Base-by-base conservation (phyloP, 345 rosid species). In the Cardamine resedifolia region DNA sequence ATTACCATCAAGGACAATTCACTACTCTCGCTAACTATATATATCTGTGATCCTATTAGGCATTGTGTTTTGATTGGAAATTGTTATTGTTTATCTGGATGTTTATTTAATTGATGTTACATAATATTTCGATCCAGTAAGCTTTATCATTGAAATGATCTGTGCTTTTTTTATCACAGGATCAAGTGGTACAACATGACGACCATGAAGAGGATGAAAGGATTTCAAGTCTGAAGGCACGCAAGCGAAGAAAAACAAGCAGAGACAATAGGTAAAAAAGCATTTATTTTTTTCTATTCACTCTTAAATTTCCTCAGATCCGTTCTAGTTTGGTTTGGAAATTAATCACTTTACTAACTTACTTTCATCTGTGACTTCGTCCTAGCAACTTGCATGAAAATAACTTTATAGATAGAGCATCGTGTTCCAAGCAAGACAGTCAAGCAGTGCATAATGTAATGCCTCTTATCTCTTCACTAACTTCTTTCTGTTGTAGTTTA, bases 241-340 rank as follows among this genome's bases (percentile, higher is more conserved):
- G 15, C 41, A 90, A 87, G 75, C 82, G 80, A 70, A 84, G 81
- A 87, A 75, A 80, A 63, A 55, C 72, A 53, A 56, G 75, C 24
- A 59, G 36, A 55, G 67, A 75, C 64, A 64, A 63, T 73, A 77
- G 60, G 91, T 92, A 85, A 76, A 76, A 73, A 39, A 73, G 44
- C 39, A 16, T 28, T 21, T 45, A 49, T 45, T 51, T 48, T 11
- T 6, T 50, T 10, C 19, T 51, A 18, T 52, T 19, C 38, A 19
- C 70, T 49, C 2, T 6, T 50, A 31, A 23, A 39, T 19, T 43
- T 31, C 19, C 30, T 26, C 59, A 43, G n/a, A 18, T 45, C 50
- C 33, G 26, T 1, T 23, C 49, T 12, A 75, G 34, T 47, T 31
- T 68, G 10, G 52, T 27, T 26, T 62, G 58, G 50, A 61, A 34